phyloP scores from a whole-genome alignment of 2,329 filamentous ascomycete genomes.

The Aspergillus puulaauensis region DNA sequence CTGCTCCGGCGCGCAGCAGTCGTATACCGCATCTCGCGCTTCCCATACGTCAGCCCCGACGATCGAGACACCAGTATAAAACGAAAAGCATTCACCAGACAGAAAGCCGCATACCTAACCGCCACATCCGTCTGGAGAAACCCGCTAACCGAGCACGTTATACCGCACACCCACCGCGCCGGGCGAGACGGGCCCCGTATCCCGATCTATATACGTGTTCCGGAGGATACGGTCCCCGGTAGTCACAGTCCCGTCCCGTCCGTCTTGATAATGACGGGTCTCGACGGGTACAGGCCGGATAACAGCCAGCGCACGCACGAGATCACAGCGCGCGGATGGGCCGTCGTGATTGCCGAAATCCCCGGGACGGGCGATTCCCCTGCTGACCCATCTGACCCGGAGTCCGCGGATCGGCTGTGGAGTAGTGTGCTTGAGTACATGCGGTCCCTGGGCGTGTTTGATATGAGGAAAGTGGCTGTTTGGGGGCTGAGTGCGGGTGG shows the following conservation, averaged over 20 bases:
- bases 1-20: slow-evolving; percentile 70
- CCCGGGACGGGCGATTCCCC: slow-evolving; percentile 68
- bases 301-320: slow-evolving; percentile 55
- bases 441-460: slow-evolving; percentile 50
- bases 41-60: slow-evolving; percentile 52
- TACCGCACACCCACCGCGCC: slow-evolving; percentile 57
- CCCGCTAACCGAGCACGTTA: slow-evolving; percentile 59
- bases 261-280: slow-evolving; percentile 58
- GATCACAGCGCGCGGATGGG: slow-evolving; percentile 65
- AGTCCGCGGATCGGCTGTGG: slow-evolving; percentile 62
- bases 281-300: slow-evolving; percentile 61
- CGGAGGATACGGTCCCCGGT: slow-evolving; percentile 43
- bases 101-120: slow-evolving; percentile 64
- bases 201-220: slow-evolving; percentile 65
- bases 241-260: slow-evolving; percentile 50
- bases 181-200: slow-evolving; percentile 56
- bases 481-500: slow-evolving; percentile 68
- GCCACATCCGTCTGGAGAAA: slow-evolving; percentile 53
- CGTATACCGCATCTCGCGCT: slow-evolving; percentile 71
- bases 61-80: slow-evolving; percentile 45
- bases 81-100: slow-evolving; percentile 62
- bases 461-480: slow-evolving; percentile 57
- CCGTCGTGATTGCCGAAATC: slow-evolving; percentile 61
- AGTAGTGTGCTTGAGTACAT: slow-evolving; percentile 64
- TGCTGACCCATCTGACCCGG: slow-evolving; percentile 60